Conservation (phyloP, 768 basidiomycete genomes). For the Lentinus tigrinus region DNA sequence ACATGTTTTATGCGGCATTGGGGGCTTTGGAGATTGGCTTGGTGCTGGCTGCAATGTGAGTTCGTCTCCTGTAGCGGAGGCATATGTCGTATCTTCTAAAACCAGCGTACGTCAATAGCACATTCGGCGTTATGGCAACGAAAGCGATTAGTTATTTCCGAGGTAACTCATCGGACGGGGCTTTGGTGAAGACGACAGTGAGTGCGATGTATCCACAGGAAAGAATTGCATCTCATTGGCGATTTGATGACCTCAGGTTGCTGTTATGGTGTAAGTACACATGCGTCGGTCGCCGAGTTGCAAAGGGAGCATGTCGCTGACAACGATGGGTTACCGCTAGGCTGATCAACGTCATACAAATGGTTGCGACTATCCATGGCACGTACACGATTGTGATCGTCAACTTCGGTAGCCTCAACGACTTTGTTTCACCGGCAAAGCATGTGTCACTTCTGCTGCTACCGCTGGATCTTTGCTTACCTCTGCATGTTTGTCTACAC, state of each 20-base stretch:
- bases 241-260: background rate
- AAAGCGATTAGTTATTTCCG: slow-evolving; percentile 3
- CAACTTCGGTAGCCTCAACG: background rate
- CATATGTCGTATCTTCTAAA: background rate
- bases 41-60: slow-evolving; percentile 7
- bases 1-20: background rate
- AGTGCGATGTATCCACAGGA: background rate
- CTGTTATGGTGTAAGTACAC: background rate
- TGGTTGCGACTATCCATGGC: background rate
- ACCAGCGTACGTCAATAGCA: background rate
- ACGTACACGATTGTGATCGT: background rate
- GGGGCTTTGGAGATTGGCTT: slow-evolving; percentile 3
- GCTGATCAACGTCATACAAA: slow-evolving; percentile 1
- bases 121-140: slow-evolving; percentile 3
- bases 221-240: background rate
- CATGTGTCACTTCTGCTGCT: background rate
- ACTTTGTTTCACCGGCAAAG: background rate
- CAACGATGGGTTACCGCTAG: background rate
- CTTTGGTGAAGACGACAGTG: background rate
- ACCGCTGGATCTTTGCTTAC: background rate
- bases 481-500: background rate
- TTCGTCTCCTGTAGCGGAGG: background rate
- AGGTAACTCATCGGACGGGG: background rate
- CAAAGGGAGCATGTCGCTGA: background rate
- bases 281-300: background rate